Evolutionary conservation across 352 stramenopile genomes (phyloP), one percentile per base, ranked within the genome.

Genomic region (Globisporangium echinulatum): DNA sequence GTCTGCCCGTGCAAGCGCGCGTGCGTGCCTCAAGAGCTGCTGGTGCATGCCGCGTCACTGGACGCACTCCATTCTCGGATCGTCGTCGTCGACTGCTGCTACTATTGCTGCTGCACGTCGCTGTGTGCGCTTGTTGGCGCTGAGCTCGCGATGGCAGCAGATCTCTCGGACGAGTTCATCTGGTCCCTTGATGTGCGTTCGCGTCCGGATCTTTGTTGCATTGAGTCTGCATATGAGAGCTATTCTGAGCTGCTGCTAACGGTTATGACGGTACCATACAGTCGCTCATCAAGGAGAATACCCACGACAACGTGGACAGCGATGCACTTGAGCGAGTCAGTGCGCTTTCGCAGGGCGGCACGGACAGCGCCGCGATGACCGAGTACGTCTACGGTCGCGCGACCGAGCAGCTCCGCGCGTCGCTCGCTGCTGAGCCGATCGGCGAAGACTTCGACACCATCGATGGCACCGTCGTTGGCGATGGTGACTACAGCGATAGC

Each of bases 131-230:
- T 25, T 25, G 25, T 25, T 25, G 25, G 25, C 25, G 25, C 25
- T 25, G 25, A 25, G 25, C 25, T 13, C 17, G 55, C 43, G 49
- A 83, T 82, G 68, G 70, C 64, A 58, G 72, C 66, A 54, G 75
- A 88, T 56, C 73, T 91, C 60, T 82, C 75, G 33, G 81, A 91
- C 61, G 81, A 88, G 56, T 69, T 85, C 53, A 69, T 88, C 56
- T 83, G 77, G 65, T 84, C 81, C 44, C 66, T 89, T 54, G 81
- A 91, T 60, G 81, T 91, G 69, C 64, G 74, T 75, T 17, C 19
- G 55, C 36, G 25, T 25, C 25, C 25, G 25, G 33, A 15, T 58
- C 36, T 38, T 39, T 46, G 39, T 54, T 54, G n/a, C 42, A n/a
- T 33, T 5, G 19, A 44, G 70, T 14, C 62, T 58, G 59, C 5